These are phyloP conservation scores for Symbiotaphrina buchneri DNA, from an alignment of 495 filamentous ascomycete genomes.

Conservation along the genomic window DNA sequence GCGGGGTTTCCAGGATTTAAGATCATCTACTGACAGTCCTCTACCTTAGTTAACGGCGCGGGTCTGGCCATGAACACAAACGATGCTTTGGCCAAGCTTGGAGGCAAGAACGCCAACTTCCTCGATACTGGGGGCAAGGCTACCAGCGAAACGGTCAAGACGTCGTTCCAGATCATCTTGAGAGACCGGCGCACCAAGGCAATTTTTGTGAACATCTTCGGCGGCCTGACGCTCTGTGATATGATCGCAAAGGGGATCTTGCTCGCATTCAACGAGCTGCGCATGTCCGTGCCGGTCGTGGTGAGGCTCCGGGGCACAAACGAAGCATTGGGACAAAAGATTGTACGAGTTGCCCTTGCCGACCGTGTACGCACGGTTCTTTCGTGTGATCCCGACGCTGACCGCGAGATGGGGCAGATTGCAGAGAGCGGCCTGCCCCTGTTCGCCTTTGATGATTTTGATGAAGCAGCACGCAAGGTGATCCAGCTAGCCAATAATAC, in stretches of 20 bases:
- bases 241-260: conserved; percentile 80
- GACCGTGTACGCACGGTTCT: too few relatives aligned
- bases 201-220: conserved; percentile 83
- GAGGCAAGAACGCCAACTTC: conserved; percentile 54
- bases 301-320: conserved; percentile 71
- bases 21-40: too few relatives aligned
- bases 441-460: too few relatives aligned
- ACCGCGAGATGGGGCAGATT: too few relatives aligned
- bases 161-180: conserved; percentile 49
- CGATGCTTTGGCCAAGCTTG: conserved; percentile 46
- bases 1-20: too few relatives aligned
- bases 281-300: conserved; percentile 51
- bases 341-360: conserved; percentile 19
- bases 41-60: conserved; percentile 49
- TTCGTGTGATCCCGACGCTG: too few relatives aligned
- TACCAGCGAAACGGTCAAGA: conserved; percentile 61
- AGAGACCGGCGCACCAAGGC: conserved; percentile 45
- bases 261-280: conserved; percentile 50
- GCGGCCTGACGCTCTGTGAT: conserved; percentile 60
- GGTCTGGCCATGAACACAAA: conserved; percentile 87
- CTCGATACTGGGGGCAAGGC: conserved; percentile 83
- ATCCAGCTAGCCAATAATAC: too few relatives aligned
- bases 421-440: too few relatives aligned
- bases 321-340: conserved; percentile 49
- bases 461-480: too few relatives aligned